Percentiles rank a stretch among this genome's conserved stretches.
phyloP scores from a whole-genome alignment of 2,329 filamentous ascomycete genomes.

The Grosmannia huntii region DNA sequence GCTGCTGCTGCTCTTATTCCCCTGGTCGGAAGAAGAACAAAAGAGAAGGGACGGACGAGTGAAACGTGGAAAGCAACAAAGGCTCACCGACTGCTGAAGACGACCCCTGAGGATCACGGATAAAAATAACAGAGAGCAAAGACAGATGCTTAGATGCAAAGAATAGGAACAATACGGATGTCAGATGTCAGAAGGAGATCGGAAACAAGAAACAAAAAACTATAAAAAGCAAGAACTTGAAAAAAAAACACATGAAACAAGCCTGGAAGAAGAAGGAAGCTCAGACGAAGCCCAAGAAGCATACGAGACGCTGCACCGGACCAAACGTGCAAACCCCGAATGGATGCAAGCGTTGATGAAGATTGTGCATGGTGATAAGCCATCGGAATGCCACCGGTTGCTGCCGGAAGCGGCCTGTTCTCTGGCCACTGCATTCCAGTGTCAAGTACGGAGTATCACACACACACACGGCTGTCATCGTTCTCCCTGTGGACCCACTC shows the following conservation, averaged over 20 bases:
- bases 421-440: neutral
- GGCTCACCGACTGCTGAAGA: neutral
- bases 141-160: neutral
- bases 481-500: neutral
- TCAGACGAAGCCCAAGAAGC: too few species aligned
- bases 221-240: neutral
- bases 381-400: constrained; percentile 5
- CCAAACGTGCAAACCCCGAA: neutral
- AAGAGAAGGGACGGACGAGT: neutral
- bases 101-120: neutral
- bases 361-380: neutral
- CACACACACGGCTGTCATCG: neutral
- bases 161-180: neutral
- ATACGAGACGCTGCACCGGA: neutral
- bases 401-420: constrained; percentile 6
- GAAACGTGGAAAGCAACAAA: neutral
- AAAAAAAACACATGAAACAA: neutral
- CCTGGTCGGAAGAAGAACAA: neutral
- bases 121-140: neutral
- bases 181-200: neutral
- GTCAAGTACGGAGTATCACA: neutral
- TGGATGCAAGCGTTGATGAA: neutral
- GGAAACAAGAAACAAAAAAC: neutral
- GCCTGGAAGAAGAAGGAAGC: too few species aligned
- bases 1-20: neutral